Conservation (phyloP, 306 rosid genomes). For the Malus fusca region DNA sequence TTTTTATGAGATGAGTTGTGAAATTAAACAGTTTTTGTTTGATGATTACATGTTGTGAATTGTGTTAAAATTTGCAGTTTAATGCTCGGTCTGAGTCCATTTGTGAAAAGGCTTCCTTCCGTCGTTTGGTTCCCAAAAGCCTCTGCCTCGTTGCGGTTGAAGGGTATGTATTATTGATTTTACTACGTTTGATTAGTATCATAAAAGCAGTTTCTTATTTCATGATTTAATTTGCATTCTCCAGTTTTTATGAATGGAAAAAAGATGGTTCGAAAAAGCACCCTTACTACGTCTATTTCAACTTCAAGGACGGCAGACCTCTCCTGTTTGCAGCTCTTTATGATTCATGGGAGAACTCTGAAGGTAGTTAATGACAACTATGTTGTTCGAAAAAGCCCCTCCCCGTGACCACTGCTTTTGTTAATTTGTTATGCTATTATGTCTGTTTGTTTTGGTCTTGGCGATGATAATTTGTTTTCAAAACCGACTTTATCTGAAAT, state of each 20-base stretch:
- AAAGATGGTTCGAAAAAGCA: conserved; percentile 83
- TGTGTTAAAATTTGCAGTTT: conserved; percentile 41
- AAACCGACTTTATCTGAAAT: background rate
- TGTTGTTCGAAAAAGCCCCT: background rate
- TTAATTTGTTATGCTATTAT: background rate
- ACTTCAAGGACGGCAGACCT: conserved; percentile 78
- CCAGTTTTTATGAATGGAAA: conserved; percentile 92
- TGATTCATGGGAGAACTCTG: conserved; percentile 74
- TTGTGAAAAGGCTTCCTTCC: conserved; percentile 67
- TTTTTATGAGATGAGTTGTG: background rate
- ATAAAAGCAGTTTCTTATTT: background rate
- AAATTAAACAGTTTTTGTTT: background rate
- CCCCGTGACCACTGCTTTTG: background rate
- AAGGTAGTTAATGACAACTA: conserved; percentile 38
- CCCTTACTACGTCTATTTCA: conserved; percentile 83
- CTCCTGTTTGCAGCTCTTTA: conserved; percentile 86
- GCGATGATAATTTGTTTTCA: background rate
- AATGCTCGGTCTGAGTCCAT: conserved; percentile 82
- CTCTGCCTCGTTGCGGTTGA: conserved; percentile 75
- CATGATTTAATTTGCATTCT: background rate
- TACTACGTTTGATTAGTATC: background rate
- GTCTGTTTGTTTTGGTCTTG: background rate
- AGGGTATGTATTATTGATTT: conserved; percentile 40
- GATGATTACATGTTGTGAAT: conserved; percentile 3
- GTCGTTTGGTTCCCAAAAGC: conserved; percentile 64